These are phyloP conservation scores for Colletotrichum sp. DNA, from an alignment of 2,329 filamentous ascomycete species.

Conservation along the genomic window DNA sequence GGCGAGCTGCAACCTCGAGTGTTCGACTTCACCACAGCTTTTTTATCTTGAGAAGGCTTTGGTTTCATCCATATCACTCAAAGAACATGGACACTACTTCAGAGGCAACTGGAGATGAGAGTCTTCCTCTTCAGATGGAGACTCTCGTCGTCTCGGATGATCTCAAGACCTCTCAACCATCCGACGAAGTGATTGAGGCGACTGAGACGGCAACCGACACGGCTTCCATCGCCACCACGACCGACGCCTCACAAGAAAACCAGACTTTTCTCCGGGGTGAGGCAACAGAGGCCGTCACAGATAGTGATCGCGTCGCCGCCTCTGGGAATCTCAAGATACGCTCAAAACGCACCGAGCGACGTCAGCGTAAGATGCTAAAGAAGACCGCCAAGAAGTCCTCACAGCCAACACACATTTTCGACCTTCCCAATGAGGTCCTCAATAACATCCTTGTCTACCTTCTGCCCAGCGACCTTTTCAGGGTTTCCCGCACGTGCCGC, in stretches of 20 bases:
- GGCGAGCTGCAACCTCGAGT: neutral
- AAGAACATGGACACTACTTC: neutral
- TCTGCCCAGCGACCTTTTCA: conserved; percentile 55
- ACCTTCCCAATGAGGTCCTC: conserved; percentile 59
- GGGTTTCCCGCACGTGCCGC: conserved; percentile 45
- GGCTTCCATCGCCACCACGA: neutral
- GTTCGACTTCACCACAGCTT: neutral
- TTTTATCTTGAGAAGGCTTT: neutral
- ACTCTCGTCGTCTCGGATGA: neutral
- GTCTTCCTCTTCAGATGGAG: neutral
- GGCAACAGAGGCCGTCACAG: conserved; percentile 5
- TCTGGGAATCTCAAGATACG: conserved; percentile 5
- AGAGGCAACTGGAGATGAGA: neutral
- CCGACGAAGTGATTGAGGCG: neutral
- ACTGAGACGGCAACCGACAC: neutral
- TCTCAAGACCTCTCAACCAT: neutral
- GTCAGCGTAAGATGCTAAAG: conserved; percentile 10
- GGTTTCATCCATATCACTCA: neutral
- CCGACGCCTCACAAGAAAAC: neutral
- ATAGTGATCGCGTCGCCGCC: conserved; percentile 8
- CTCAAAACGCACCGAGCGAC: conserved; percentile 19
- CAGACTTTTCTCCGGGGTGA: neutral
- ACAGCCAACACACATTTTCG: conserved; percentile 38
- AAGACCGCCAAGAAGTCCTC: neutral
- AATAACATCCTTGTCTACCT: conserved; percentile 51